Conservation (phyloP, 2,329 filamentous ascomycete species). For the Cercospora sp. region DNA sequence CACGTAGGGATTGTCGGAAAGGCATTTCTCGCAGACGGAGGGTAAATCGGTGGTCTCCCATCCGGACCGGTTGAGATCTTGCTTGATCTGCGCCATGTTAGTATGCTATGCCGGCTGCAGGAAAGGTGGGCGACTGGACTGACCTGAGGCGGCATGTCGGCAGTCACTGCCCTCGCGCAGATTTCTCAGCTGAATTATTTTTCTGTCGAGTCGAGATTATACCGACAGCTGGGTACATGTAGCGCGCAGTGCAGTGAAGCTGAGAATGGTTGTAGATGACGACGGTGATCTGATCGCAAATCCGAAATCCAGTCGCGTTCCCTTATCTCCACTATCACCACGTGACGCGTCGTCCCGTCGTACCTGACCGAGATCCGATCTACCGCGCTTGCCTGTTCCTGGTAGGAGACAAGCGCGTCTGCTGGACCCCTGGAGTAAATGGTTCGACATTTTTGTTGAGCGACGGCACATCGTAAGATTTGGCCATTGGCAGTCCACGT, state of each 20-base stretch:
- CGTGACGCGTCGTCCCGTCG: neutral
- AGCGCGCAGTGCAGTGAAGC: neutral
- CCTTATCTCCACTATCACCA: neutral
- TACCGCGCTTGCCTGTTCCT: constrained; percentile 8
- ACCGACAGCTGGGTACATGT: no score
- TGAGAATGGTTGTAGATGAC: neutral
- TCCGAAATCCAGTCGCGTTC: neutral
- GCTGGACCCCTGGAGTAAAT: constrained; percentile 12
- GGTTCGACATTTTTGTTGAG: constrained; percentile 13
- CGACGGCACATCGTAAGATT: constrained; percentile 7
- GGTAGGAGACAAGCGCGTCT: constrained; percentile 1
- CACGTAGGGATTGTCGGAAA: constrained; percentile 95
- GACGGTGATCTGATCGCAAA: neutral
- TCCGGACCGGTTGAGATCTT: constrained; percentile 90
- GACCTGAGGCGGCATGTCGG: constrained; percentile 1
- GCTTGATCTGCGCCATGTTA: constrained; percentile 88
- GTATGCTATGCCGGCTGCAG: constrained; percentile 40
- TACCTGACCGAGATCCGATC: constrained; percentile 4
- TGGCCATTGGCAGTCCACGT: constrained; percentile 12
- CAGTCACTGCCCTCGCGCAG: neutral
- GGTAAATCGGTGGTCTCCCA: constrained; percentile 94
- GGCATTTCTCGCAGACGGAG: constrained; percentile 85
- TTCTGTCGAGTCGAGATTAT: neutral
- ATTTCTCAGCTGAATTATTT: neutral
- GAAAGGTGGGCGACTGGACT: neutral